Evolutionary conservation across 2,329 filamentous ascomycete species (phyloP), one percentile per base, ranked within the genome.

Genomic region (Aspergillus clavatus): DNA sequence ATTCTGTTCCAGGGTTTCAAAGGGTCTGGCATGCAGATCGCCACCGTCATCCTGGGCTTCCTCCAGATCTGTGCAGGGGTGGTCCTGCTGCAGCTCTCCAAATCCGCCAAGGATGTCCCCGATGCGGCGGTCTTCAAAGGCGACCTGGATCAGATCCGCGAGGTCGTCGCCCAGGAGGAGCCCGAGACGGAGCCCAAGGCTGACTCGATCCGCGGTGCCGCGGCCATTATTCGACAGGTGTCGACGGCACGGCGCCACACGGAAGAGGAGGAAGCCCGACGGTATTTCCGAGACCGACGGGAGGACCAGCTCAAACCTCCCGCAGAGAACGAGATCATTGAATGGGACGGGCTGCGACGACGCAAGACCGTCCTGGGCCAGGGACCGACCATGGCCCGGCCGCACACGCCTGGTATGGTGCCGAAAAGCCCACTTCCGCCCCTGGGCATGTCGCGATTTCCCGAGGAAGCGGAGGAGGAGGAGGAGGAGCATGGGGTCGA

Each of bases 151-250:
- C 91, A 98, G 74, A 87, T 97, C 43, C 87, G 93, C 24, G 95
- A 91, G 23, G 93, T 97, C 51, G 91, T 88, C 38, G 88, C 96
- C 59, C 89, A 95, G 61, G 89, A 95, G 64, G 89, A 97, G 64
- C 86, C 90, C n/a, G 93, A 98, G 67, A 86, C 86, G 11, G 93
- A 98, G 59, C 93, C 93, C 42, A 94, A 95, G 63, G 93, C 93
- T 11, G 93, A 98, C 66, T 89, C 93, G 7, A 94, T 98, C 60
- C 87, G 93, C 55, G 93, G 91, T 49, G 76, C 91, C 12, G 90
- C 88, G 5, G 89, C 89, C 38, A 89, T 98, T 47, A 78, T 98
- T 42, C 82, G 93, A 51, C 82, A 87, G 11, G 76, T 98, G 40
- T 96, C 89, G 0, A 76, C 76, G 8, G 78, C 84, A 0, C 79